phyloP scores from a whole-genome alignment of 495 filamentous ascomycete species.

The Cercophora sp. region DNA sequence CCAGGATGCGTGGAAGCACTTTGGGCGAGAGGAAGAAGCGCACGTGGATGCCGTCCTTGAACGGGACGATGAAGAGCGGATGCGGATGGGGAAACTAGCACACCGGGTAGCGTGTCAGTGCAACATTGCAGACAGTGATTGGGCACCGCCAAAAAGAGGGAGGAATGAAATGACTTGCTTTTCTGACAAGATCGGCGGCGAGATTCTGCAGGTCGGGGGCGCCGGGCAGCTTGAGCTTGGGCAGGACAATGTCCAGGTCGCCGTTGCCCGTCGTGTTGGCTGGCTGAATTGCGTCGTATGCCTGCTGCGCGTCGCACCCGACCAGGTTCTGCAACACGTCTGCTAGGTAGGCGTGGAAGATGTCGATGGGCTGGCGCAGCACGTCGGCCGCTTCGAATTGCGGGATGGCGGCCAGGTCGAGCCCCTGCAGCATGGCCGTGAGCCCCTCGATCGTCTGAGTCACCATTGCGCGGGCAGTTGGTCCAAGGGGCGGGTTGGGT shows the following conservation, averaged over 20 bases:
- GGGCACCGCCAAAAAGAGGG: constrained; percentile 23
- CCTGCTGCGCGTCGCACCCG: constrained; percentile 16
- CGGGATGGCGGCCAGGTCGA: constrained; percentile 16
- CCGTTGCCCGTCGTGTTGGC: constrained; percentile 26
- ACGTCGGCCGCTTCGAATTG: constrained; percentile 13
- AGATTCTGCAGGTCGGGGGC: constrained; percentile 18
- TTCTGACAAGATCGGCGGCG: constrained; percentile 21
- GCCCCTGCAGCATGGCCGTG: constrained; percentile 11
- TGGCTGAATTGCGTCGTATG: constrained; percentile 28
- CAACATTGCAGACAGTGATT: background rate
- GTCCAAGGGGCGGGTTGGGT: too few species aligned
- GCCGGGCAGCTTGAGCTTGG: constrained; percentile 27
- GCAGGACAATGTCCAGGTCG: constrained; percentile 31
- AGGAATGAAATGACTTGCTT: constrained; percentile 26
- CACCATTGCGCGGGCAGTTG: background rate
- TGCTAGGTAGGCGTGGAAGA: constrained; percentile 24
- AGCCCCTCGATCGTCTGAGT: constrained; percentile 13
- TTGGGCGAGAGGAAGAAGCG: constrained; percentile 36
- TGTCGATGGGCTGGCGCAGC: constrained; percentile 21
- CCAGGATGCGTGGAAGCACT: constrained; percentile 36
- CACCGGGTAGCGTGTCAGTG: background rate
- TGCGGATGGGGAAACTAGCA: constrained; percentile 23
- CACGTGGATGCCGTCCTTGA: constrained; percentile 26
- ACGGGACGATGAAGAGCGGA: constrained; percentile 29
- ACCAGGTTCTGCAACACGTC: constrained; percentile 16